Conservation (phyloP, 2,329 filamentous ascomycete genomes). For the Fusarium lyarnte region DNA sequence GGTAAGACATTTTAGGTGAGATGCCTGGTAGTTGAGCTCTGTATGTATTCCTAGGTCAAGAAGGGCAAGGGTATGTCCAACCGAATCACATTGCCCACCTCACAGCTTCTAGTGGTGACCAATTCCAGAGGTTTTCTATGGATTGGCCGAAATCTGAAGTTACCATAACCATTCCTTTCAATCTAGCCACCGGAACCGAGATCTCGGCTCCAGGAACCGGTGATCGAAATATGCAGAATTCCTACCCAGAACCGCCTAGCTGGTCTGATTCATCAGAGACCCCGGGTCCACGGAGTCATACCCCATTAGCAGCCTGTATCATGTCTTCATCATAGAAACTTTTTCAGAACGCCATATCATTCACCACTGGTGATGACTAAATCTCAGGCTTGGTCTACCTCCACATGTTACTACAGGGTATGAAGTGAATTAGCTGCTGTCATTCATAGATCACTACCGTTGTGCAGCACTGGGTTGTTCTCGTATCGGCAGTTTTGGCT, state of each 20-base stretch:
- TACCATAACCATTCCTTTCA: neutral
- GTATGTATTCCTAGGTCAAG: neutral
- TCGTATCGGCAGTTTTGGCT: neutral
- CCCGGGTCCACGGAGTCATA: neutral
- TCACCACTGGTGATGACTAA: neutral
- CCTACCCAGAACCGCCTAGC: conserved; percentile 15
- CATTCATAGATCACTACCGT: neutral
- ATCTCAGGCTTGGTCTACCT: neutral
- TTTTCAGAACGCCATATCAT: neutral
- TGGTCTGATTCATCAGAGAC: neutral
- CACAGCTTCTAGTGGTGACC: neutral
- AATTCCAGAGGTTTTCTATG: neutral
- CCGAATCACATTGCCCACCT: neutral
- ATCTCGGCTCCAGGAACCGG: conserved; percentile 3
- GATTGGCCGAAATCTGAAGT: neutral
- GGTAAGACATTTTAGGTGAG: neutral
- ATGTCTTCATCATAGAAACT: neutral
- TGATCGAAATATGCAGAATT: conserved; percentile 11
- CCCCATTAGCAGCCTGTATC: neutral
- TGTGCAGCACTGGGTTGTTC: neutral
- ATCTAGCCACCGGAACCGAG: conserved; percentile 24
- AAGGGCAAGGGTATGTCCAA: neutral
- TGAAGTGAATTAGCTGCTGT: neutral
- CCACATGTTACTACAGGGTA: neutral
- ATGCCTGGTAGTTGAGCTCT: conserved; percentile 1